Evolutionary conservation across 345 rosid species (phyloP).

Genomic region (Pistacia integerrima): DNA sequence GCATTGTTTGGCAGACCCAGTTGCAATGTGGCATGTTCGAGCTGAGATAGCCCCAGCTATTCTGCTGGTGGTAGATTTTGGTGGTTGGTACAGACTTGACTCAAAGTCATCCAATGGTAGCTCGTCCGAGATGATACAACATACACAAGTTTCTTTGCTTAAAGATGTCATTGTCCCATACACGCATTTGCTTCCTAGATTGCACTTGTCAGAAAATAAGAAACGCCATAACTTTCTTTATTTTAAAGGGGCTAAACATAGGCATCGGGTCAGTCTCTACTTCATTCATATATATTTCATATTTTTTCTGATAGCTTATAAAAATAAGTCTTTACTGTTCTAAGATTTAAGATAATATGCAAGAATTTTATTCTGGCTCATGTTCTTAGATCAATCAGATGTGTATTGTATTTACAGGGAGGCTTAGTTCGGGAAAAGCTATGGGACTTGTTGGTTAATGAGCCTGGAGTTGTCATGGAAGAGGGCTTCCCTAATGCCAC

Average conservation of each 20-base stretch:
- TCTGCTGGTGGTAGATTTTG: conserved; percentile 95
- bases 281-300: not conserved
- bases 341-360: not conserved
- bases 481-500: conserved; percentile 98
- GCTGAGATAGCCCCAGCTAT: conserved; percentile 79
- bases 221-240: conserved; percentile 75
- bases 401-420: conserved; percentile 47
- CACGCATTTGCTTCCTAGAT: conserved; percentile 78
- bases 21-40: conserved; percentile 96
- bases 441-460: conserved; percentile 78
- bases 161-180: conserved; percentile 97
- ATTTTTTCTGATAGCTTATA: not conserved
- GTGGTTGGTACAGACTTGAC: conserved; percentile 93
- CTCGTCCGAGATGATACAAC: conserved; percentile 61
- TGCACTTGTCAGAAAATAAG: conserved; percentile 57
- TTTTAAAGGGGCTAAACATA: conserved; percentile 94
- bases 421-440: conserved; percentile 79
- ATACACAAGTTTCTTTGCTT: conserved; percentile 88
- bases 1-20: conserved; percentile 99
- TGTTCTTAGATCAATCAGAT: not conserved
- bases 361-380: not conserved
- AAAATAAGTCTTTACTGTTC: not conserved
- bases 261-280: conserved; percentile 65
- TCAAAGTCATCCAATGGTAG: conserved; percentile 55
- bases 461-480: conserved; percentile 66